phyloP scores from a whole-genome alignment of 129 eudicot genomes.

The carrot (Daucus carota) region DNA sequence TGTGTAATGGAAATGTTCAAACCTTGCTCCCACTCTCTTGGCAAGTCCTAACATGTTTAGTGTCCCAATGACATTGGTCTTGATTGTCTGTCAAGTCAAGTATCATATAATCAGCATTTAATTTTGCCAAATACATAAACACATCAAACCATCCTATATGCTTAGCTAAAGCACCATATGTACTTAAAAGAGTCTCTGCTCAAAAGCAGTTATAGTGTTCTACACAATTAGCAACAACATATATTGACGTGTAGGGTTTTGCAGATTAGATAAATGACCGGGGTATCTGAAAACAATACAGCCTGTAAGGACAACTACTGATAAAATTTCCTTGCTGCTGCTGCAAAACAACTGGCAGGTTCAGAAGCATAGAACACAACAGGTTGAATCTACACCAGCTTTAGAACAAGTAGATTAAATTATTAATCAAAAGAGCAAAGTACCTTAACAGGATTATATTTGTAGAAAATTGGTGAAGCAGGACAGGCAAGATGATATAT shows the following conservation, averaged over 20 bases:
- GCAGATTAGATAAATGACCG: neutral
- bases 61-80: conserved; percentile 89
- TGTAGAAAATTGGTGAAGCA: conserved; percentile 76
- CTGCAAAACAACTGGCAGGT: neutral
- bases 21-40: conserved; percentile 91
- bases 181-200: neutral
- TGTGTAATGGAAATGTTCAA: conserved; percentile 9
- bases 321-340: neutral
- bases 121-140: neutral
- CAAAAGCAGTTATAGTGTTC: neutral
- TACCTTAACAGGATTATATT: conserved; percentile 85
- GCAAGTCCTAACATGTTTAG: conserved; percentile 92
- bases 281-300: neutral
- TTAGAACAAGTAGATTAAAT: too few relatives aligned
- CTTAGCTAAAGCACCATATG: neutral
- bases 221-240: neutral
- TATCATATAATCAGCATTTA: conserved; percentile 7
- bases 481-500: conserved; percentile 89
- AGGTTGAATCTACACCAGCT: neutral
- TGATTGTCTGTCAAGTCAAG: conserved; percentile 53
- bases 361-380: neutral
- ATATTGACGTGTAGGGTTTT: neutral
- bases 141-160: neutral
- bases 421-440: neutral
- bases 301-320: neutral